Evolutionary conservation across 176 grass and related monocot genomes (phyloP).

Genomic region (Carex kokanica): DNA sequence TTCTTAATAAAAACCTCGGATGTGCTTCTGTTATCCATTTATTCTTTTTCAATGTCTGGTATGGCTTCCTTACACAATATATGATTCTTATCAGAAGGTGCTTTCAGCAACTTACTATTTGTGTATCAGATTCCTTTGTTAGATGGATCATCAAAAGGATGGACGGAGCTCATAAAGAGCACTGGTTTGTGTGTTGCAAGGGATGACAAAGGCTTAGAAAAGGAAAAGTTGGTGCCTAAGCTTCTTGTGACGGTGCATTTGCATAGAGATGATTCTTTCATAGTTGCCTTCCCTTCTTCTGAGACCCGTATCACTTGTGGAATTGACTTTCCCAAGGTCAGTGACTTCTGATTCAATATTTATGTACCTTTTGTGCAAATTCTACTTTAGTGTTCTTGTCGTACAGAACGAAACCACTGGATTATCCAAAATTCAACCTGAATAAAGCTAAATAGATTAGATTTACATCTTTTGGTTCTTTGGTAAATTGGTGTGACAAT

Average conservation of each 20-base stretch:
- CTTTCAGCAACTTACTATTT: not conserved
- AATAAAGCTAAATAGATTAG: not conserved
- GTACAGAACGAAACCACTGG: not conserved
- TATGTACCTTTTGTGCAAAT: not conserved
- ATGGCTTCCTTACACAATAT: not conserved
- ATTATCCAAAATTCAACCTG: not conserved
- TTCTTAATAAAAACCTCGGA: not conserved
- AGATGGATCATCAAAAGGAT: conserved; percentile 93
- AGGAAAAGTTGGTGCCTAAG: conserved; percentile 57
- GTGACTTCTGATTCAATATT: not conserved
- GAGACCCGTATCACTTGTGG: conserved; percentile 66
- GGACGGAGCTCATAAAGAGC: conserved; percentile 52
- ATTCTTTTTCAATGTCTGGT: not conserved
- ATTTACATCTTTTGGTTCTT: not conserved
- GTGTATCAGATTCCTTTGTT: conserved; percentile 76
- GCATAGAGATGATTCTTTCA: conserved; percentile 49
- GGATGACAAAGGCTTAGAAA: conserved; percentile 41
- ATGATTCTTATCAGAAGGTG: no score
- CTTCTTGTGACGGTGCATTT: conserved; percentile 60
- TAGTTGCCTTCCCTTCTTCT: conserved; percentile 70
- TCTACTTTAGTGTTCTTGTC: not conserved
- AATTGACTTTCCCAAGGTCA: conserved; percentile 76
- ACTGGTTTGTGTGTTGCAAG: conserved; percentile 44
- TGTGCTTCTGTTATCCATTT: not conserved
- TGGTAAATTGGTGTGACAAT: not conserved